Evolutionary conservation across 225 moss, liverwort and hornwort species (phyloP), one percentile per base, ranked within the genome.

Genomic region (Sphagnum tenellum): DNA sequence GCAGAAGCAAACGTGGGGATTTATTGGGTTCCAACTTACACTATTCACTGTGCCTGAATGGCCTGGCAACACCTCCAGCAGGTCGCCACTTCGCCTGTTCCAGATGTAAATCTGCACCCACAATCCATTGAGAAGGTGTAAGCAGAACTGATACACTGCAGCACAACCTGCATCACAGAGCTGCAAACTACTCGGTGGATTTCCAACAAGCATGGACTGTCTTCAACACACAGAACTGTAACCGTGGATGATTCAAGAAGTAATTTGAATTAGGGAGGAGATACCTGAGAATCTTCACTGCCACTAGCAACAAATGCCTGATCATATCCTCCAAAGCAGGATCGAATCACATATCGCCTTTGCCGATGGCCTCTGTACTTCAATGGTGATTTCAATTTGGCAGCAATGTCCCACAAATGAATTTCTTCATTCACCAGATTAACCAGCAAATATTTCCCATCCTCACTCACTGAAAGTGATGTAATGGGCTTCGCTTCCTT

Each of bases 1-100:
- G 96, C 96, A 72, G 96, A 96, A 61, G 96, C 96, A 75, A 98
- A 98, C 96, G 82, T 93, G 90, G 57, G 96, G 96, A 76, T 98
- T 98, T 73, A 88, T 79, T 59, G 96, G 96, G 67, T 98, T 98
- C 96, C 96, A 98, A 82, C 96, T 98, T 70, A 98, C 93, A 73
- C 90, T 92, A 67, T 98, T 98, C 72, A 98, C 96, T 60, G 93
- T 93, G 81, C 96, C 96, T 66, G 93, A 90, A 79, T 98, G 96
- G 64, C 96, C 93, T 68, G 90, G 85, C 67, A 98, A 77, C 66
- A 90, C 82, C 78, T 90, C 89, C 67, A 98, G 85, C 72, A 93
- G 85, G 70, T 98, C 96, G 61, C 93, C 90, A 63, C 89, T 98
- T 74, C 90, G 84, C 82, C 96, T 88, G 80, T 98, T 92, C 96